phyloP scores from a whole-genome alignment of 495 filamentous ascomycete species.

The Tuber calosporum region DNA sequence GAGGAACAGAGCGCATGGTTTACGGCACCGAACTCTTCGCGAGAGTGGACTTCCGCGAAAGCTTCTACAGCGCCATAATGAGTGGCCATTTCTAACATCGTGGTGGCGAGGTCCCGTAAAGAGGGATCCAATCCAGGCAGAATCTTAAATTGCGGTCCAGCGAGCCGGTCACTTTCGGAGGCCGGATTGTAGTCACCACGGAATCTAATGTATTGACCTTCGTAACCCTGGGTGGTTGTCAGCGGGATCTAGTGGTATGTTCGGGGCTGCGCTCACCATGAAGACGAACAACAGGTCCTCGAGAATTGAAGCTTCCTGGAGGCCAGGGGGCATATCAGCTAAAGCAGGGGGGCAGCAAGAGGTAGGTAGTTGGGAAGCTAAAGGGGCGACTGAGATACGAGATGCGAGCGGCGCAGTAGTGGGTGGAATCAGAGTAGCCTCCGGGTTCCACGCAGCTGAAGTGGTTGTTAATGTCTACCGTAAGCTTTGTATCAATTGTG shows the following conservation, averaged over 20 bases:
- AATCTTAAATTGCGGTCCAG: slow-evolving; percentile 72
- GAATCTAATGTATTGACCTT: slow-evolving; percentile 93
- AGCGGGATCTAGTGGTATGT: neutral
- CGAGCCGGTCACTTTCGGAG: slow-evolving; percentile 74
- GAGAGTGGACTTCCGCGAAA: slow-evolving; percentile 87
- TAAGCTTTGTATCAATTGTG: slow-evolving; percentile 12
- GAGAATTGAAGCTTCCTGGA: slow-evolving; percentile 75
- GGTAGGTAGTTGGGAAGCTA: slow-evolving; percentile 64
- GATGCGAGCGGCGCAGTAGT: slow-evolving; percentile 82
- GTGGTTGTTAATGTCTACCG: slow-evolving; percentile 15
- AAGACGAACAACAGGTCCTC: slow-evolving; percentile 91
- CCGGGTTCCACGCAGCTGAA: slow-evolving; percentile 68
- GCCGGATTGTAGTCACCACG: slow-evolving; percentile 69
- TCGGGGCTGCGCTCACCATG: slow-evolving; percentile 49
- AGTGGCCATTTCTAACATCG: slow-evolving; percentile 92
- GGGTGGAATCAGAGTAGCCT: slow-evolving; percentile 70
- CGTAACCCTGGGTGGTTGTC: slow-evolving; percentile 55
- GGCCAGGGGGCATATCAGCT: slow-evolving; percentile 63
- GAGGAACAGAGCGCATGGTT: slow-evolving; percentile 93
- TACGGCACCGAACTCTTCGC: slow-evolving; percentile 89
- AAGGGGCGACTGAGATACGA: slow-evolving; percentile 75
- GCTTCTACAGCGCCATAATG: slow-evolving; percentile 84
- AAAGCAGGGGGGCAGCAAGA: slow-evolving; percentile 65
- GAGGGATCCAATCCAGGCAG: slow-evolving; percentile 82
- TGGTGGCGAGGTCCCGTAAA: slow-evolving; percentile 72